A percentile compares a stretch with the other conserved stretches of the same genome.
Evolutionary conservation across 495 filamentous ascomycete species (phyloP).

Genomic region (Aspergillus ostianus): DNA sequence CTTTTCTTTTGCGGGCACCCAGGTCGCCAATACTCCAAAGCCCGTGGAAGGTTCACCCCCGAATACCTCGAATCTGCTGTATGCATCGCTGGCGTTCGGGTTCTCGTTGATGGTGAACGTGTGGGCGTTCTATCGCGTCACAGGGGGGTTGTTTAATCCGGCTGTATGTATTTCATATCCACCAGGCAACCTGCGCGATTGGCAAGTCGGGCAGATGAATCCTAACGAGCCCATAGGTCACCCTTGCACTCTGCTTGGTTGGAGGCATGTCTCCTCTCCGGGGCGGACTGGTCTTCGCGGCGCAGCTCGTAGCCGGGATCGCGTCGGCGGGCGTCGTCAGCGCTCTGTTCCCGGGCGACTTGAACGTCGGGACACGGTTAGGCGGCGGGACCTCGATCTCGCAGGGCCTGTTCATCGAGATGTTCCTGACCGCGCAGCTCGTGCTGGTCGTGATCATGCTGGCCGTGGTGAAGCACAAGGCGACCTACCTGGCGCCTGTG

Average conservation of each 20-base stretch:
- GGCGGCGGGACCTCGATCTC: constrained; percentile 54
- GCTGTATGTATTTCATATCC: constrained; percentile 55
- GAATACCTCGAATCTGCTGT: constrained; percentile 56
- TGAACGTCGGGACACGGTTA: constrained; percentile 61
- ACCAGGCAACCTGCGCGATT: no score
- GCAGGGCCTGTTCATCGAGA: constrained; percentile 76
- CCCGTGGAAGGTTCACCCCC: constrained; percentile 33
- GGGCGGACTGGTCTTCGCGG: constrained; percentile 47
- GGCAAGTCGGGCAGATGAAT: not conserved
- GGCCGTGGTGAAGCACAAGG: constrained; percentile 79
- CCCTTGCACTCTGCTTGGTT: constrained; percentile 55
- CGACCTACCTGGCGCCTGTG: constrained; percentile 74
- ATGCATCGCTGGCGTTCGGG: constrained; percentile 70
- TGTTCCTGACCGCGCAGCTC: constrained; percentile 75
- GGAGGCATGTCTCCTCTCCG: constrained; percentile 54
- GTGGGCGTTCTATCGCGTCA: constrained; percentile 82
- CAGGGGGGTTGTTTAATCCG: constrained; percentile 80
- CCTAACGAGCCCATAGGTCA: constrained; percentile 42
- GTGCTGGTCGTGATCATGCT: constrained; percentile 81
- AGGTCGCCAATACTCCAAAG: constrained; percentile 61
- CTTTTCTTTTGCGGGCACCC: constrained; percentile 76
- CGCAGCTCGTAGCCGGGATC: constrained; percentile 60
- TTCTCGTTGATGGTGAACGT: constrained; percentile 76
- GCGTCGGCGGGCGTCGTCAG: constrained; percentile 60
- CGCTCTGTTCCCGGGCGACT: constrained; percentile 59